Conservation (phyloP, 257 asterid species). For the Datura wrightii region DNA sequence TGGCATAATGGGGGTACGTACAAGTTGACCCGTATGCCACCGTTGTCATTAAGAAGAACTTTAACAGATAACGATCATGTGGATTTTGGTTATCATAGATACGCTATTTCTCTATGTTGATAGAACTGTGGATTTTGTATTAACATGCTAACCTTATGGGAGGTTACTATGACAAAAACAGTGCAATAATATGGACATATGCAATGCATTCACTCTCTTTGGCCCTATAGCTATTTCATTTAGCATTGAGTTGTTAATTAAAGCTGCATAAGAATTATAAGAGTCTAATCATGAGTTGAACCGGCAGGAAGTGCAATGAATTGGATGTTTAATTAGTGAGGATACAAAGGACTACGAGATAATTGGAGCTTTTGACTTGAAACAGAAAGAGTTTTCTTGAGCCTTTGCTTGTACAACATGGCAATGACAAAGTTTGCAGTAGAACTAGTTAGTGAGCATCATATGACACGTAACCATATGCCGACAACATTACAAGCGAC, state of each 20-base stretch:
- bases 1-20: not conserved
- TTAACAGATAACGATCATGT: not conserved
- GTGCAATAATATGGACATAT: not conserved
- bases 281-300: not conserved
- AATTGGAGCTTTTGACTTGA: not conserved
- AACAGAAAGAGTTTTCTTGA: conserved; percentile 1
- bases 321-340: not conserved
- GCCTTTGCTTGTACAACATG: not conserved
- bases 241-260: not conserved
- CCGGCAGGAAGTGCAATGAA: not conserved
- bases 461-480: not conserved
- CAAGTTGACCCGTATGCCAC: not conserved
- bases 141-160: not conserved
- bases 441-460: not conserved
- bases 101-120: not conserved
- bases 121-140: not conserved
- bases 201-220: conserved; percentile 12
- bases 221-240: not conserved
- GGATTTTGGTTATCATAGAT: not conserved
- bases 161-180: not conserved
- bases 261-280: not conserved
- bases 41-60: not conserved
- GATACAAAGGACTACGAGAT: not conserved
- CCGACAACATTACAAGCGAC: not conserved
- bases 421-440: not conserved